Evolutionary conservation across 1,284 basidiomycete genomes (phyloP), one percentile per base, ranked within the genome.

Genomic region (Austroboletus novae-zelandiae): DNA sequence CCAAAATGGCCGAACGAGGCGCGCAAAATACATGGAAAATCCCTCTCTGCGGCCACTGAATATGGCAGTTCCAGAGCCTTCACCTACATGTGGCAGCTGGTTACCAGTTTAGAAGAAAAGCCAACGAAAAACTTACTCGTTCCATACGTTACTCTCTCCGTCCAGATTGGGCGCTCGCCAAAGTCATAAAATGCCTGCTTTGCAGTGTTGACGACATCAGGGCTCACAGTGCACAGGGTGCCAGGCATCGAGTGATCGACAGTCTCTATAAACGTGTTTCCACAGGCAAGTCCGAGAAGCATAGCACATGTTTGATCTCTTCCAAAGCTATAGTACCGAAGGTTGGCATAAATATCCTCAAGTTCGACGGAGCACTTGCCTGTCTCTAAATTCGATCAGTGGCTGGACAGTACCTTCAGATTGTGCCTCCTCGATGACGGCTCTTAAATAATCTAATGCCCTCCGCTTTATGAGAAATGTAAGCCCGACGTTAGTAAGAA

Each of bases 21-120:
- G 80, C 4, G 92, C 84, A 60, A 98, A 83, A 66, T 94, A 95
- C 31, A 96, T 71, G 0, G 89, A 89, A 36, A 98, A 76, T 1
- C 93, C 96, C 70, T 98, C 93, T 59, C 94, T 83, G 45, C 94
- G 81, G 35, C 92, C 89, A 60, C 92, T 94, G 68, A 90, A 95
- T 44, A 83, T 80, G 18, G 92, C 80, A 43, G 80, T 86, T 31
- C 87, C 88, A 47, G 86, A 81, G 52, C 76, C 79, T 55, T 88
- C 87, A 39, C 79, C 84, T 83, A 54, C 44, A 42, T 37, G 53
- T 45, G 43, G 14, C 40, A 17, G 43, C 6, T 52, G 31, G 34
- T 48, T 35, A 45, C n/a, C 4, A 10, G 40, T 30, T 34, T 9
- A 17, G 48, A 25, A 48, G 25, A 29, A 41, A 55, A 54, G 61